Evolutionary conservation across 371 early-diverging fungal genomes (phyloP), one percentile per base, ranked within the genome.

Genomic region (Lichtheimia ornata): DNA sequence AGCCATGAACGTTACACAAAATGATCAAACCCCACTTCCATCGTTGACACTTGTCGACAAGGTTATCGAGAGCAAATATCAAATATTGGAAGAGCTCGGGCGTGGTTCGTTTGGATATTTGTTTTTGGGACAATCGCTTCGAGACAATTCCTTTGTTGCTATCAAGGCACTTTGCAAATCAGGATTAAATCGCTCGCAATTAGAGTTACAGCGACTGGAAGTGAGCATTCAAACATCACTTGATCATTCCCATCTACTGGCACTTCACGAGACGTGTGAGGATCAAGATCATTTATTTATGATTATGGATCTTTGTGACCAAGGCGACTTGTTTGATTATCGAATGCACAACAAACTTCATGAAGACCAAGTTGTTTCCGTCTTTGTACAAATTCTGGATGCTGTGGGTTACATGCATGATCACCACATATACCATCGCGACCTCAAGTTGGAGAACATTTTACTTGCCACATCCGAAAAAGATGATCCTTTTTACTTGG

Each of bases 401-500:
- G 86, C 79, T n/a, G 69, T 87, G 6, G 84, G 73, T 24, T 67
- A 78, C 54, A 78, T 80, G 62, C 91, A 88, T 62, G 51, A 62
- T 6, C 71, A 70, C 41, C 78, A 80, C 28, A 76, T 89, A 35
- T 88, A 84, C 62, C 91, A 91, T 66, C 87, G 94, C 53, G 94
- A 93, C 66, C 66, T 91, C 55, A 91, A 91, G 66, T 88, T 92
- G 24, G 94, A 92, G 65, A 93, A 93, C 63, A 78, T 93, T 20
- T 60, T 93, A 6, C 64, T 92, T 13, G 59, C 71, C 51, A 69
- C 59, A 22, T 50, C 66, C 2, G 69, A 77, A 25, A 44, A 56
- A 5, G 67, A 71, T 41, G 65, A 72, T 18, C 73, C 74, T 18
- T 72, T 72, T 14, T 70, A 79, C 50, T 67, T 81, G 20, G 67